Conservation (phyloP, 2,329 filamentous ascomycete genomes). For the Bipolaris oryzae region DNA sequence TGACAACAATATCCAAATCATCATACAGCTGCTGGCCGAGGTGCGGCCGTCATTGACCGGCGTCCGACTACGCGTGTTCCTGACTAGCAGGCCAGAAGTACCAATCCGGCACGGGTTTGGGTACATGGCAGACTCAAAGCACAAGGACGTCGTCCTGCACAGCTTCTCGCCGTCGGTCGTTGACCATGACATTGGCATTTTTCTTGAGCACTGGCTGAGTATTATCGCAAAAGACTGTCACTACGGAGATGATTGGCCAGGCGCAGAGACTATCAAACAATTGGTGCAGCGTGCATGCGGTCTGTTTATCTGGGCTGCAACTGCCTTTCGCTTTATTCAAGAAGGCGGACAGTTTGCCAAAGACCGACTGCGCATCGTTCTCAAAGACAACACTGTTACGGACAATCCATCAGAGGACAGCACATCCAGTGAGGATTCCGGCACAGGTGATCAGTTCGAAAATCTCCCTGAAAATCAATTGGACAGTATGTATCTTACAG, state of each 20-base stretch:
- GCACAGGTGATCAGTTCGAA: background rate
- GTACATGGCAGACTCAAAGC: conserved; percentile 8
- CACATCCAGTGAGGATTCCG: background rate
- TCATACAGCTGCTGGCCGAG: conserved; percentile 18
- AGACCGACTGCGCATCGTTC: conserved; percentile 8
- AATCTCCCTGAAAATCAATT: background rate
- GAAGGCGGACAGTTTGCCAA: conserved; percentile 1
- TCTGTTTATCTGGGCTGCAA: conserved; percentile 4
- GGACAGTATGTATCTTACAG: background rate
- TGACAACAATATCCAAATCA: conserved; percentile 16
- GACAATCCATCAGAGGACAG: background rate
- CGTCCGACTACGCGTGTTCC: conserved; percentile 18
- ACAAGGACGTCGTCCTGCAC: conserved; percentile 24
- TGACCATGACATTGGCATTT: conserved; percentile 23
- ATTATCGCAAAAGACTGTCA: background rate
- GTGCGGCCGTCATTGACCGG: background rate
- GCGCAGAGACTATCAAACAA: conserved; percentile 15
- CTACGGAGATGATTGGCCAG: conserved; percentile 22
- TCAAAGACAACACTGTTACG: background rate
- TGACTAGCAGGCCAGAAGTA: conserved; percentile 28
- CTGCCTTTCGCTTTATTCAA: conserved; percentile 30
- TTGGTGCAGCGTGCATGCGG: background rate
- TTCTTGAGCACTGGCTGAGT: conserved; percentile 16
- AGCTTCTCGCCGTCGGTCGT: conserved; percentile 16
- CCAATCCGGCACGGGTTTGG: conserved; percentile 20